Percentiles rank a stretch among this genome's conserved stretches.
phyloP scores from a whole-genome alignment of 768 basidiomycete genomes.

The Daedaleopsis nitida region DNA sequence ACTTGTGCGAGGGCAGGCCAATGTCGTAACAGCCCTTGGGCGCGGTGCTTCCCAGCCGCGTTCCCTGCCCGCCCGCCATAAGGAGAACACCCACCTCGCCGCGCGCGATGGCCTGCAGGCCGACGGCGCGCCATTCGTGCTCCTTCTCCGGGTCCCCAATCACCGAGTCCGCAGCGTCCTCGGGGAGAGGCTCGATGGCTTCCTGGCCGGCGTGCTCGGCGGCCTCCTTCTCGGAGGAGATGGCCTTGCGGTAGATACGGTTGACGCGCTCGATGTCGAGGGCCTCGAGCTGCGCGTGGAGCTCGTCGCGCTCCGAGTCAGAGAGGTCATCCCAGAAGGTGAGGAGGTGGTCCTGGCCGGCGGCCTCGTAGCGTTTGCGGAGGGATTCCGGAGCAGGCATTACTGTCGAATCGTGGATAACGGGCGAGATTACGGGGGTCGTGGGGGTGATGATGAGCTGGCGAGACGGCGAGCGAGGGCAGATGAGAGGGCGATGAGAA shows the following conservation, averaged over 20 bases:
- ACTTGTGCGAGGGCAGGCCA: slow-evolving; percentile 88
- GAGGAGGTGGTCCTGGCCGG: slow-evolving; percentile 88
- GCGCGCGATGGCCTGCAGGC: slow-evolving; percentile 77
- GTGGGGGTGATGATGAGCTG: slow-evolving; percentile 2
- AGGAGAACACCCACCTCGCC: slow-evolving; percentile 93
- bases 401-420: slow-evolving; percentile 14
- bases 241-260: slow-evolving; percentile 78
- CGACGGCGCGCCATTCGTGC: slow-evolving; percentile 73
- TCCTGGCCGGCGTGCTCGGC: slow-evolving; percentile 45
- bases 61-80: slow-evolving; percentile 98
- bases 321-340: slow-evolving; percentile 81
- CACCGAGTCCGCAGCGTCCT: slow-evolving; percentile 68
- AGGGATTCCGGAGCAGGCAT: slow-evolving; percentile 59
- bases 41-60: slow-evolving; percentile 85
- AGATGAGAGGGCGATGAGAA: neutral
- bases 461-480: neutral
- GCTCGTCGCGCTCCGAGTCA: slow-evolving; percentile 58
- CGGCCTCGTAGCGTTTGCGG: slow-evolving; percentile 68
- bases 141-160: slow-evolving; percentile 56
- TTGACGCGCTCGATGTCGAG: slow-evolving; percentile 93
- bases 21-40: slow-evolving; percentile 99
- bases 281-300: slow-evolving; percentile 70
- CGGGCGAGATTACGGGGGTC: neutral
- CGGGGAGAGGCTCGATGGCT: slow-evolving; percentile 80
- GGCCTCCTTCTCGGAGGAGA: slow-evolving; percentile 61